Percentiles rank a stretch among this genome's conserved stretches.
These are phyloP conservation scores for Neurospora intermedia DNA, from an alignment of 495 filamentous ascomycete genomes.

Conservation along the genomic window DNA sequence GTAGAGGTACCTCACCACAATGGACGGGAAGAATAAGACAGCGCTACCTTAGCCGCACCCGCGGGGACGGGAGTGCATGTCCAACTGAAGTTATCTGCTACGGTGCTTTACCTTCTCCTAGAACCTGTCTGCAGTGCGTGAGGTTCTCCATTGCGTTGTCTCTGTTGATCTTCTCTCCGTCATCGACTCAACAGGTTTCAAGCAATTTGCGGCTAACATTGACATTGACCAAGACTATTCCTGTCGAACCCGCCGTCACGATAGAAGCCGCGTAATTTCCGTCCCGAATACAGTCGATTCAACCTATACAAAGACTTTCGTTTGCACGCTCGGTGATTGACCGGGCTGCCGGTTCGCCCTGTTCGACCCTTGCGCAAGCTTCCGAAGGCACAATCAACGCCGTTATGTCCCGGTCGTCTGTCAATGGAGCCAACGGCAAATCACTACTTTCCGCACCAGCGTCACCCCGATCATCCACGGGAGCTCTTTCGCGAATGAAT, in stretches of 20 bases:
- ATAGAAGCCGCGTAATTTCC: neutral
- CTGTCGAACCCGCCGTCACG: neutral
- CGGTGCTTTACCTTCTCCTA: neutral
- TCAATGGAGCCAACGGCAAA: slow-evolving; percentile 12
- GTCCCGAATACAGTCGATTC: neutral
- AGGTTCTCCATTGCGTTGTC: neutral
- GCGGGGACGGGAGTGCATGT: neutral
- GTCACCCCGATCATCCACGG: neutral
- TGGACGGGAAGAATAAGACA: neutral
- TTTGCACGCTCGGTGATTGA: neutral
- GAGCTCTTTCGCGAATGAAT: slow-evolving; percentile 18
- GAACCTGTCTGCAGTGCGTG: neutral
- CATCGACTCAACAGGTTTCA: neutral
- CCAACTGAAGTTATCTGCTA: neutral
- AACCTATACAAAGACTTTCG: neutral
- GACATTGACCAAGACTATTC: neutral
- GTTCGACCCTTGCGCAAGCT: slow-evolving; percentile 22
- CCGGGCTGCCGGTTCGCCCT: slow-evolving; percentile 4
- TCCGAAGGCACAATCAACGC: slow-evolving; percentile 26
- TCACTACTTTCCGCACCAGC: slow-evolving; percentile 5
- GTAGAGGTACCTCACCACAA: neutral
- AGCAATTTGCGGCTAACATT: neutral
- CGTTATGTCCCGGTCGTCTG: slow-evolving; percentile 20
- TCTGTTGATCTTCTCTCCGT: neutral
- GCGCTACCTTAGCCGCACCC: neutral